Evolutionary conservation across 352 stramenopile genomes (phyloP).

Genomic region (Phytophthora pini): DNA sequence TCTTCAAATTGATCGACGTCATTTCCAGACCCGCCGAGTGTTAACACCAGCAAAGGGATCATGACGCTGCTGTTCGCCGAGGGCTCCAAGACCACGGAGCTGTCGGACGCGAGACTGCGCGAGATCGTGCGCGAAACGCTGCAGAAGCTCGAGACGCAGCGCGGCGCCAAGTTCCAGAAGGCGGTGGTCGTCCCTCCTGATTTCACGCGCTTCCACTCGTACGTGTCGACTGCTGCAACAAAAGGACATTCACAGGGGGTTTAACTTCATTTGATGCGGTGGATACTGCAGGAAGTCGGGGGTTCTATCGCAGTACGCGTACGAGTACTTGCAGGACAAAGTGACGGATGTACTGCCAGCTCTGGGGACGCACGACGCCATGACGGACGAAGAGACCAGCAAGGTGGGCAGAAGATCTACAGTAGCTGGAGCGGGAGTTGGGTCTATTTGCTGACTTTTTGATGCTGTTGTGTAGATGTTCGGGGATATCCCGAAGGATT

Average conservation of each 20-base stretch:
- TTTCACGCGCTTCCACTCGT: slow-evolving; percentile 96
- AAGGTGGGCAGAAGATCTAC: slow-evolving; percentile 45
- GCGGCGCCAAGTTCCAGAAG: slow-evolving; percentile 60
- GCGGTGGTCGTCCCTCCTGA: slow-evolving; percentile 96
- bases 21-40: slow-evolving; percentile 16
- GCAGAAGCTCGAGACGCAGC: slow-evolving; percentile 63
- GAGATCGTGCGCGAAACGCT: slow-evolving; percentile 70
- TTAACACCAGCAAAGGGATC: neutral
- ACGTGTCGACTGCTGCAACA: slow-evolving; percentile 26
- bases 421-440: neutral
- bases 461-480: slow-evolving; percentile 86
- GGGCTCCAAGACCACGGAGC: slow-evolving; percentile 62
- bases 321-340: slow-evolving; percentile 90
- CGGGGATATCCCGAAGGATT: slow-evolving; percentile 83
- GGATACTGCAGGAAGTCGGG: slow-evolving; percentile 80
- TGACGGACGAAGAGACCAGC: slow-evolving; percentile 93
- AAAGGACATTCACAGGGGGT: neutral
- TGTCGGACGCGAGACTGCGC: slow-evolving; percentile 70
- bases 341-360: slow-evolving; percentile 94
- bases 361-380: slow-evolving; percentile 96
- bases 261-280: slow-evolving; percentile 6
- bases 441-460: slow-evolving; percentile 3
- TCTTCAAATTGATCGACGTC: slow-evolving; percentile 10
- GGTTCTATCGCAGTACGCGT: slow-evolving; percentile 93
- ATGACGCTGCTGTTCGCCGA: slow-evolving; percentile 85